Evolutionary conservation across 1,284 basidiomycete genomes (phyloP).

Genomic region (Sanghuangporus baumii): DNA sequence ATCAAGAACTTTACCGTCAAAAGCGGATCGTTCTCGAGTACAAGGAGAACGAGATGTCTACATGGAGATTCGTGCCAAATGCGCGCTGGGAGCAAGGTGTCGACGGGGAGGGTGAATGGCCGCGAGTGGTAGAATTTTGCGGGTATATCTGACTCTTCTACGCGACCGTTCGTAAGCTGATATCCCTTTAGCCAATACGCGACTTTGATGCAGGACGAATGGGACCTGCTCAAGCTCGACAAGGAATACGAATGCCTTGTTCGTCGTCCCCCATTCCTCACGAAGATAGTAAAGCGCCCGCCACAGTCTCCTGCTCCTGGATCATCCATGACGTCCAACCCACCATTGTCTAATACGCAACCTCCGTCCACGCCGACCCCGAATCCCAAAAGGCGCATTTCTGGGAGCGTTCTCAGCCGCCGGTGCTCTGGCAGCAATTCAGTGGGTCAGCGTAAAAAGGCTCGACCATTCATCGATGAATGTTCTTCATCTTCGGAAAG

Average conservation of each 20-base stretch:
- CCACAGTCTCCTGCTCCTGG: background rate
- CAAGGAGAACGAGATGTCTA: slow-evolving; percentile 41
- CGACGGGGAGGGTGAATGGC: slow-evolving; percentile 62
- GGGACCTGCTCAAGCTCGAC: slow-evolving; percentile 79
- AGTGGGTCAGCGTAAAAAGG: slow-evolving; percentile 8
- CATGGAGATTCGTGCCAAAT: slow-evolving; percentile 71
- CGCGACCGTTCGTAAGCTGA: background rate
- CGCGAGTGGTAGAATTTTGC: slow-evolving; percentile 56
- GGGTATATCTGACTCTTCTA: slow-evolving; percentile 43
- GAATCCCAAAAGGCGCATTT: slow-evolving; percentile 5
- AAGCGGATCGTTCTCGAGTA: slow-evolving; percentile 70
- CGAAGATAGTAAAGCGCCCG: slow-evolving; percentile 30
- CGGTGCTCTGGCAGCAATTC: slow-evolving; percentile 10
- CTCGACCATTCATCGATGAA: background rate
- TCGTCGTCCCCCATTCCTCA: slow-evolving; percentile 36
- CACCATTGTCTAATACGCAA: background rate
- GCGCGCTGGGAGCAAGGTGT: slow-evolving; percentile 52
- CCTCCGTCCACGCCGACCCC: background rate
- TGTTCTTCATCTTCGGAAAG: background rate
- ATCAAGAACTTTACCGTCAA: slow-evolving; percentile 45
- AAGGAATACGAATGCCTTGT: slow-evolving; percentile 60
- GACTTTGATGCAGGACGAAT: slow-evolving; percentile 62
- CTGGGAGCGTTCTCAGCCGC: background rate
- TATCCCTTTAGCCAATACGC: slow-evolving; percentile 36
- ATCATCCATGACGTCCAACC: background rate